Percentiles rank a stretch among this genome's conserved stretches.
Evolutionary conservation across 768 basidiomycete genomes (phyloP).

Genomic region (Neoboletus brunneissimus): DNA sequence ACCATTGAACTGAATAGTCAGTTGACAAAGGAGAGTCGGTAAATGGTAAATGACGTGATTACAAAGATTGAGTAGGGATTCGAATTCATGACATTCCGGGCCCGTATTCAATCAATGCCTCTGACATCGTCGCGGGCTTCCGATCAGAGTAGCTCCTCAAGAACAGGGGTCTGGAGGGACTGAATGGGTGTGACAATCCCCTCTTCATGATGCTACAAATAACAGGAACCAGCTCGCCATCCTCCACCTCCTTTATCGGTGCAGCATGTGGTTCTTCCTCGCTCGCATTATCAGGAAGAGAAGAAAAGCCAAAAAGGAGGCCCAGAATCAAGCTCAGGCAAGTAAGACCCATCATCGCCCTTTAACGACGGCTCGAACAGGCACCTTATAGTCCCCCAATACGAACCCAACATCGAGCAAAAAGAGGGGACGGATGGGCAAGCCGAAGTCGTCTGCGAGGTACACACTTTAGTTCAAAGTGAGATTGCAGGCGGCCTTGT

Average conservation of each 20-base stretch:
- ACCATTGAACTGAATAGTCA: too few species aligned
- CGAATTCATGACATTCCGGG: too few species aligned
- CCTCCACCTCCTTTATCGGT: neutral
- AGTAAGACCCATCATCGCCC: neutral
- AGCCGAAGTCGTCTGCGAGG: neutral
- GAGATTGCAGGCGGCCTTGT: neutral
- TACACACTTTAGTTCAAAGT: slow-evolving; percentile 3
- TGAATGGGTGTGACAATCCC: neutral
- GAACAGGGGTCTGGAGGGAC: neutral
- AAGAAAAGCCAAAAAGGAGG: neutral
- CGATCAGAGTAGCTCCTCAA: neutral
- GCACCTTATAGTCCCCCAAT: neutral
- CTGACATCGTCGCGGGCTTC: neutral
- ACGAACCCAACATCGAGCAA: neutral
- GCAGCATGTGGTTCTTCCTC: slow-evolving; percentile 10
- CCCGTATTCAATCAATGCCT: too few species aligned
- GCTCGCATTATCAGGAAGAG: slow-evolving; percentile 6
- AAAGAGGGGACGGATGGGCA: neutral
- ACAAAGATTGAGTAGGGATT: too few species aligned
- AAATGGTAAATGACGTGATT: too few species aligned
- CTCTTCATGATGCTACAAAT: neutral
- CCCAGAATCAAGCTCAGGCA: neutral
- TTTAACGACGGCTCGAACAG: too few species aligned
- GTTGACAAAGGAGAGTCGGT: too few species aligned
- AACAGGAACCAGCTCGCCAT: neutral